Evolutionary conservation across 805 yeast species (phyloP).

Genomic region (Aciculoconidium aculeatum): DNA sequence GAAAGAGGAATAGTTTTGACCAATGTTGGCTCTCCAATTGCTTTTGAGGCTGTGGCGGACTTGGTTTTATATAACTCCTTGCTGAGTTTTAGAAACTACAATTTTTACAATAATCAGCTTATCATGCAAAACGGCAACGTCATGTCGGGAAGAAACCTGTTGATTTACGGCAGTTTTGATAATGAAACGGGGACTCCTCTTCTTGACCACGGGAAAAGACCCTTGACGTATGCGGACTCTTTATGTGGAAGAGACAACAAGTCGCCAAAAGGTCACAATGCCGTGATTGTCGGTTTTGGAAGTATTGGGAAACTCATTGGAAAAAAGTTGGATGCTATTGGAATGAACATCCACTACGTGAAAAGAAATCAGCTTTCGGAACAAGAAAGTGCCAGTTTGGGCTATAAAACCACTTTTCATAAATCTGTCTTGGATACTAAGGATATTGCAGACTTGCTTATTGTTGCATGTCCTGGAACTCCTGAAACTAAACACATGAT

Average conservation of each 20-base stretch:
- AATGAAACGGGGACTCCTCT: conserved; percentile 4
- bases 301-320: conserved; percentile 20
- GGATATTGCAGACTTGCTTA: conserved; percentile 20
- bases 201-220: not conserved
- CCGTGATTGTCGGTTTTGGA: conserved; percentile 23
- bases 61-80: conserved; percentile 19
- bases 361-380: conserved; percentile 13
- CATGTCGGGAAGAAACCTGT: conserved; percentile 9
- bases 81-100: conserved; percentile 21
- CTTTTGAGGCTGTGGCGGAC: conserved; percentile 24
- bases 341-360: conserved; percentile 23
- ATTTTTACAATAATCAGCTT: conserved; percentile 9
- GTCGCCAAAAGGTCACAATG: conserved; percentile 19
- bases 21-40: conserved; percentile 18
- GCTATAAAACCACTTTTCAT: conserved; percentile 16
- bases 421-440: conserved; percentile 11
- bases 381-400: conserved; percentile 11
- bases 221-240: conserved; percentile 23
- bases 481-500: conserved; percentile 16
- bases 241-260: conserved; percentile 11
- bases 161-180: conserved; percentile 10
- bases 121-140: conserved; percentile 10
- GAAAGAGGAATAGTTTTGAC: conserved; percentile 18
- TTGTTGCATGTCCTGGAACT: conserved; percentile 22
- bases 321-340: conserved; percentile 15